Evolutionary conservation across 2,329 filamentous ascomycete species (phyloP).

Genomic region (Arthrobotrys conoides): DNA sequence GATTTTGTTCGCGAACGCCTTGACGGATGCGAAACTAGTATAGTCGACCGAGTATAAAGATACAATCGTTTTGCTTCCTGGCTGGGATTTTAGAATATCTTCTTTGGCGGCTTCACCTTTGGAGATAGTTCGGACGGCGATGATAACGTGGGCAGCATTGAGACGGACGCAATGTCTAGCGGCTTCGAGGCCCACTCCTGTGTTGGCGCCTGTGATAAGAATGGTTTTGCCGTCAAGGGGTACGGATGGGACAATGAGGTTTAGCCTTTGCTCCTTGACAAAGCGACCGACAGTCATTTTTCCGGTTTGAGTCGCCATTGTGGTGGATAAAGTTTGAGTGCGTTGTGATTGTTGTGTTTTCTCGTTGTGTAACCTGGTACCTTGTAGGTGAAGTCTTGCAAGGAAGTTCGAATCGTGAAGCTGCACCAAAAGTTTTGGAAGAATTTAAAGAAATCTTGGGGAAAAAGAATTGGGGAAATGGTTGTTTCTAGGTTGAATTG

Average conservation of each 20-base stretch:
- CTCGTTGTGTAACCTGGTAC: constrained; percentile 14
- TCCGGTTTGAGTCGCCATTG: constrained; percentile 49
- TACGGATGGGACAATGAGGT: constrained; percentile 25
- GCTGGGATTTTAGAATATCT: constrained; percentile 65
- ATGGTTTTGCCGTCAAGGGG: constrained; percentile 62
- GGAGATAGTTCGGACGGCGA: constrained; percentile 67
- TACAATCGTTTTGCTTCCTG: constrained; percentile 62
- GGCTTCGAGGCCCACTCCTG: constrained; percentile 68
- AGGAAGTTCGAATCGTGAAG: too few relatives aligned
- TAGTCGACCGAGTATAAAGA: constrained; percentile 67
- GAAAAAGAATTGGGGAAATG: too few relatives aligned
- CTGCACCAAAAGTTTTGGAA: too few relatives aligned
- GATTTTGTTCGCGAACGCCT: constrained; percentile 67
- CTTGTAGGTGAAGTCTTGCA: too few relatives aligned
- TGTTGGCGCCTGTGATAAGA: constrained; percentile 69
- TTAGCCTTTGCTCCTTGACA: constrained; percentile 35
- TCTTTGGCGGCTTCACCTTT: constrained; percentile 69
- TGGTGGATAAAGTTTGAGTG: not conserved
- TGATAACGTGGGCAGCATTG: constrained; percentile 66
- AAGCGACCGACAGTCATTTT: constrained; percentile 41
- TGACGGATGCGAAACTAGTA: constrained; percentile 69
- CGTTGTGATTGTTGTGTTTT: constrained; percentile 36
- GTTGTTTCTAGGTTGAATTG: not conserved
- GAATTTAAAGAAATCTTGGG: not conserved
- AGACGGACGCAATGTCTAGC: constrained; percentile 67